Evolutionary conservation across 2,329 filamentous ascomycete genomes (phyloP), one percentile per base, ranked within the genome.

Genomic region (Tolypocladium pustulatum): DNA sequence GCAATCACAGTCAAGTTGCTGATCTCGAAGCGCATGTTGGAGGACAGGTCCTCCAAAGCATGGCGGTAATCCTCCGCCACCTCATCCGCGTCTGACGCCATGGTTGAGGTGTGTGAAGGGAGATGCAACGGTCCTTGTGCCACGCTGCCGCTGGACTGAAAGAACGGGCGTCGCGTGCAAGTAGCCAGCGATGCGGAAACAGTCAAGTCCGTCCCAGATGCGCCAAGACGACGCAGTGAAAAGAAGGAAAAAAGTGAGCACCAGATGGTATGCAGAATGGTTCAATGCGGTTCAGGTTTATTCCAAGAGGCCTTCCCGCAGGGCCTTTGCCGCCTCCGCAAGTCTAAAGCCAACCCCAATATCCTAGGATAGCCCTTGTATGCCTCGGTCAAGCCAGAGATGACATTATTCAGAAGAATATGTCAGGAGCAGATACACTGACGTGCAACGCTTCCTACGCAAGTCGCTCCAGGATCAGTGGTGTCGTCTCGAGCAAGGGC

Each of bases 1-100:
- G 94, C 94, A 75, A 99, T 97, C 72, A 96, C 86, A 62, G 94
- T 99, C 76, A 99, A 77, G 76, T 95, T 97, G 80, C 89, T 93
- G 73, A 99, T 99, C 76, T 97, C 93, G 75, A 91, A 91, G 70
- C 91, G 88, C 75, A 91, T 90, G 76, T 97, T 97, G 71, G 87
- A 83, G 64, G 89, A 90, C 68, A 99, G 81, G 74, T 97, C 93
- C 76, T 96, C 90, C 71, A 99, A 80, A 58, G 92, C 94, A 70
- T 91, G 89, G 72, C 89, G 90, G 77, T 96, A 99, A 76, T 97
- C 94, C 74, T 93, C 89, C 63, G 92, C 92, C 67, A 99, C 90
- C 76, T 96, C 91, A 72, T 90, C 91, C 63, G 89, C 76, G 64
- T 80, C 78, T 67, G 78, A 75, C 61, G 76, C 75, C 78, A 81